phyloP scores from a whole-genome alignment of 2,329 filamentous ascomycete species.

The Fusarium abutilonis region DNA sequence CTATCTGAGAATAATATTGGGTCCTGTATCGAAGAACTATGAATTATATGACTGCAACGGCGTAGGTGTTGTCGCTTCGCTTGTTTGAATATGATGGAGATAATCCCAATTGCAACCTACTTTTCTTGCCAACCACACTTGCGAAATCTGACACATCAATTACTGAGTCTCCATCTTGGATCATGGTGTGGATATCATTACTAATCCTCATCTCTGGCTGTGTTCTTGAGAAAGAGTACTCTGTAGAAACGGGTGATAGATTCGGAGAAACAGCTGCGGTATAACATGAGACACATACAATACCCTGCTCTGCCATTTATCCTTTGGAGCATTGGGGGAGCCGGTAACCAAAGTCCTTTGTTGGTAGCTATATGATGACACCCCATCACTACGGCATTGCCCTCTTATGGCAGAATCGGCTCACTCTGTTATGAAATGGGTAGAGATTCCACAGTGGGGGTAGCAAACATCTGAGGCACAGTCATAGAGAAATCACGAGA shows the following conservation, averaged over 20 bases:
- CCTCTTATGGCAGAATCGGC: slow-evolving; percentile 7
- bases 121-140: background rate
- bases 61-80: background rate
- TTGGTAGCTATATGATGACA: slow-evolving; percentile 10
- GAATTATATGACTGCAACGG: background rate
- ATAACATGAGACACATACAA: background rate
- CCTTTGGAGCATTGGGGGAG: background rate
- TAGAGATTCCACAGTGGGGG: slow-evolving; percentile 6
- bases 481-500: slow-evolving; percentile 16
- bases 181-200: background rate
- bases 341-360: background rate
- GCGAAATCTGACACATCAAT: background rate
- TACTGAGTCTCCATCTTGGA: background rate
- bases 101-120: background rate
- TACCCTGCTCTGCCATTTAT: background rate
- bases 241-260: background rate
- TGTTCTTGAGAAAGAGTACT: background rate
- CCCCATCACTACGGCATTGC: background rate
- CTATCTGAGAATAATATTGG: background rate
- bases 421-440: slow-evolving; percentile 9
- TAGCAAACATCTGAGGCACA: background rate
- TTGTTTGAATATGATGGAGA: background rate
- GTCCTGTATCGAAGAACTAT: background rate
- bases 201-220: background rate
- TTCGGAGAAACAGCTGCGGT: background rate